phyloP scores from a whole-genome alignment of 345 rosid species.

The Bruguiera parviflora region DNA sequence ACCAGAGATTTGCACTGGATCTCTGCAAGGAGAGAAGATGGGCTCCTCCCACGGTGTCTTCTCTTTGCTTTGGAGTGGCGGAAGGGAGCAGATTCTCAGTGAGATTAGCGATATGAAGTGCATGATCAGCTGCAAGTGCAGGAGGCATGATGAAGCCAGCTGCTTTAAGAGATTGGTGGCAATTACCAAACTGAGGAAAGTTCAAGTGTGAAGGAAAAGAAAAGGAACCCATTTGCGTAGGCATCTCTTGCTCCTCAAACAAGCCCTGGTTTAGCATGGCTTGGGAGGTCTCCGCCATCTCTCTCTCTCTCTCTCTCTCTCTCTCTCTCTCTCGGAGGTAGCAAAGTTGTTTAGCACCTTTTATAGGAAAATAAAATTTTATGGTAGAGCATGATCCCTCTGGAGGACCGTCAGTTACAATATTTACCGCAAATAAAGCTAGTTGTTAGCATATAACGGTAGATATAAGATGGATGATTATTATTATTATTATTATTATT shows the following conservation, averaged over 20 bases:
- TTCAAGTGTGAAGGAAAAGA: constrained; percentile 41
- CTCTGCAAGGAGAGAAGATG: constrained; percentile 56
- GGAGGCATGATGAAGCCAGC: constrained; percentile 19
- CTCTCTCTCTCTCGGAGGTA: constrained; percentile 2
- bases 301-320: constrained; percentile 23
- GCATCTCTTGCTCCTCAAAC: constrained; percentile 53
- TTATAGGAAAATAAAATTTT: background rate
- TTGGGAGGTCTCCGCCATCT: constrained; percentile 53
- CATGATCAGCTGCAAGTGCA: constrained; percentile 16
- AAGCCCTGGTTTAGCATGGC: constrained; percentile 48
- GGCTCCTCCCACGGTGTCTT: constrained; percentile 33
- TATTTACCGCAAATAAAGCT: no score
- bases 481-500: no score
- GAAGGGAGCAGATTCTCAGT: constrained; percentile 59
- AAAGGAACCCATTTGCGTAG: constrained; percentile 57
- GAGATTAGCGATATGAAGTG: constrained; percentile 33
- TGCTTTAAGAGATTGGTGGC: constrained; percentile 38
- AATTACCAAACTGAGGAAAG: constrained; percentile 31
- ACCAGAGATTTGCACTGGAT: constrained; percentile 68
- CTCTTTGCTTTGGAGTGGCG: constrained; percentile 34
- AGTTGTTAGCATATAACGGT: no score
- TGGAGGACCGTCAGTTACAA: no score
- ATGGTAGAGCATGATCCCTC: no score
- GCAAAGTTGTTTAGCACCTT: background rate
- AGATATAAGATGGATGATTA: no score